Evolutionary conservation across 495 filamentous ascomycete genomes (phyloP), one percentile per base, ranked within the genome.

Genomic region (Neurospora sp.): DNA sequence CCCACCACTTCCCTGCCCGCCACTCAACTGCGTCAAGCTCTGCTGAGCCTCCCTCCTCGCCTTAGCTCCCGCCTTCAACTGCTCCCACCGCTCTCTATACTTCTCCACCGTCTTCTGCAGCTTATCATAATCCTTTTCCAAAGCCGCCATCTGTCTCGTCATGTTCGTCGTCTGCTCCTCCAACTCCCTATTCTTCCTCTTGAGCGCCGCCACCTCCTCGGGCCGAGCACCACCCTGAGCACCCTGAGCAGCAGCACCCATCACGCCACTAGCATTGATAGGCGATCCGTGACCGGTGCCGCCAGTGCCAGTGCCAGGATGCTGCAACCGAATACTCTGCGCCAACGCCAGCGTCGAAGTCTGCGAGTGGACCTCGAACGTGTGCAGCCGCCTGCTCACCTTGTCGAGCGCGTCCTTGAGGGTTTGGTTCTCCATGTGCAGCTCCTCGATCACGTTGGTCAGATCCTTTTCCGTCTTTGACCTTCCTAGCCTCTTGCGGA

Each of bases 301-400:
- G 14, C 23, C 27, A 66, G 54, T 66, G 20, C 46, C 46, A 1
- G 54, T 31, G 23, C 54, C 79, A 27, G 81, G 83, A 40, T 89
- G 86, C 79, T 90, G 90, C 20, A 91, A 85, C 69, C 92, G 87
- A 74, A 96, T 86, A 76, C 91, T 94, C 79, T 95, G 92, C 38
- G 92, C 91, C 9, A 98, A 84, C 2, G 92, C 93, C 82, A 93
- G 88, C 23, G 89, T 92, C 9, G 90, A 93, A 70, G 89, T 92
- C 79, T 97, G 94, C 1, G 92, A 90, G 77, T 90, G 91, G 70
- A 92, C 89, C 81, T 98, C 94, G 84, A 95, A 98, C 75, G 92
- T 91, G 73, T 93, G 89, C 14, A 98, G 85, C 0, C 94, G 86
- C 71, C 89, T 91, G 70, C 88, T 90, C n/a, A 96, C 84, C 37